Conservation (phyloP, 208 protist species). For the Leishmania gerbilli region DNA sequence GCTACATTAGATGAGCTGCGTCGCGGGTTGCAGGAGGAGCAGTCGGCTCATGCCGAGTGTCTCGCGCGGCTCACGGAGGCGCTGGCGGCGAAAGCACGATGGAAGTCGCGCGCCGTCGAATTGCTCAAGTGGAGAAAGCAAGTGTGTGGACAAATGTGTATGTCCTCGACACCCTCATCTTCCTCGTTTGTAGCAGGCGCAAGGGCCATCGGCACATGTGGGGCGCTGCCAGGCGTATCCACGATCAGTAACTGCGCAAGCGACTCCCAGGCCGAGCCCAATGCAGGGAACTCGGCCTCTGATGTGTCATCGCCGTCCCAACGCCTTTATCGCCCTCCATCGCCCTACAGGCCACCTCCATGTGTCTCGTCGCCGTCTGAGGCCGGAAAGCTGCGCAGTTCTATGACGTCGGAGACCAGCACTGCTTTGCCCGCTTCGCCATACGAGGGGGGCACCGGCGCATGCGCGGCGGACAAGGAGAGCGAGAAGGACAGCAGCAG, state of each 20-base stretch:
- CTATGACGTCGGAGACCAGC: neutral
- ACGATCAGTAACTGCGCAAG: neutral
- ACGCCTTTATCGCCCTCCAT: neutral
- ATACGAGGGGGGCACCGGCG: neutral
- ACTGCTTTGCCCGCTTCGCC: neutral
- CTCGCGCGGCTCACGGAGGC: constrained; percentile 9
- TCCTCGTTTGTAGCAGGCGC: neutral
- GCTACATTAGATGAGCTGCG: constrained; percentile 14
- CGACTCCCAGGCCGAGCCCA: neutral
- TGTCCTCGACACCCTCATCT: neutral
- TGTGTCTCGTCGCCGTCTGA: neutral
- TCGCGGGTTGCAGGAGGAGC: constrained; percentile 15
- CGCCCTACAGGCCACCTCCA: neutral
- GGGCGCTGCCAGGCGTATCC: neutral
- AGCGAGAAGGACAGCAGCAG: constrained; percentile 1
- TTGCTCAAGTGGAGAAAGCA: constrained; percentile 3
- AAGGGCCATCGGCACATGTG: neutral
- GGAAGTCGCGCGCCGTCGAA: constrained; percentile 9
- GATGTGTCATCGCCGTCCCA: neutral
- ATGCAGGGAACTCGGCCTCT: neutral
- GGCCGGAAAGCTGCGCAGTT: neutral
- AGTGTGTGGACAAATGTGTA: neutral
- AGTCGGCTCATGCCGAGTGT: constrained; percentile 11
- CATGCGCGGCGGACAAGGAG: neutral
- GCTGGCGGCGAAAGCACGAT: neutral